These are phyloP conservation scores for Russula brevipes DNA, from an alignment of 768 basidiomycete species.

Conservation along the genomic window DNA sequence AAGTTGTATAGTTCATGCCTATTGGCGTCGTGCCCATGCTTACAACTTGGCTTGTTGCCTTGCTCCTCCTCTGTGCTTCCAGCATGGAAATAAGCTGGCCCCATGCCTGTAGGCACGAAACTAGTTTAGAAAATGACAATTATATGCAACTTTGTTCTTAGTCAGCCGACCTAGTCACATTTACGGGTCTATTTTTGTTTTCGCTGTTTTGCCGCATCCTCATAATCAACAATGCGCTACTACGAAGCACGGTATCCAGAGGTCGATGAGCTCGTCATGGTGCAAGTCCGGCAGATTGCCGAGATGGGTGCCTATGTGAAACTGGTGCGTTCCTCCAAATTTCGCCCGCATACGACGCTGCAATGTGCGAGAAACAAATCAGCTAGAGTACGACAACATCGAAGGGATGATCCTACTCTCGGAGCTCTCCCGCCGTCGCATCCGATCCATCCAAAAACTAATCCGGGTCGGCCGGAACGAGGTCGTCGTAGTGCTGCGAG, in stretches of 20 bases:
- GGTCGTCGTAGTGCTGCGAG: constrained; percentile 94
- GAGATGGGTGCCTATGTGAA: constrained; percentile 99
- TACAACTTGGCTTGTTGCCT: too few species aligned
- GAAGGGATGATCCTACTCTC: constrained; percentile 99
- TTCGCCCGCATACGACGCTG: background rate
- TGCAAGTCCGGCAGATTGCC: constrained; percentile 97
- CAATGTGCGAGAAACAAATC: constrained; percentile 3
- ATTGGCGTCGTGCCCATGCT: too few species aligned
- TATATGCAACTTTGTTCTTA: too few species aligned
- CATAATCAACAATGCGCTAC: constrained; percentile 62
- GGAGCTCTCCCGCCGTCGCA: constrained; percentile 92
- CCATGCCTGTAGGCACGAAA: too few species aligned
- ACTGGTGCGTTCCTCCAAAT: constrained; percentile 52
- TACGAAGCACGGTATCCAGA: constrained; percentile 93
- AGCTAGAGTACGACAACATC: constrained; percentile 99
- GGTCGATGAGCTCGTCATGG: constrained; percentile 98
- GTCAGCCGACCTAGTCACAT: background rate
- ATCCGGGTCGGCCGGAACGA: constrained; percentile 97
- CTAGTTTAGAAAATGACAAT: too few species aligned
- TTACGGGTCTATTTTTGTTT: too few species aligned
- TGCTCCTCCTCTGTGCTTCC: too few species aligned
- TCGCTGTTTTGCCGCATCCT: background rate
- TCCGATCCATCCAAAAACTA: constrained; percentile 94
- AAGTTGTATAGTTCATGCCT: too few species aligned
- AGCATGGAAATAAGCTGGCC: too few species aligned